Evolutionary conservation across 306 rosid genomes (phyloP), one percentile per base, ranked within the genome.

Genomic region (Prinsepia uniflora): DNA sequence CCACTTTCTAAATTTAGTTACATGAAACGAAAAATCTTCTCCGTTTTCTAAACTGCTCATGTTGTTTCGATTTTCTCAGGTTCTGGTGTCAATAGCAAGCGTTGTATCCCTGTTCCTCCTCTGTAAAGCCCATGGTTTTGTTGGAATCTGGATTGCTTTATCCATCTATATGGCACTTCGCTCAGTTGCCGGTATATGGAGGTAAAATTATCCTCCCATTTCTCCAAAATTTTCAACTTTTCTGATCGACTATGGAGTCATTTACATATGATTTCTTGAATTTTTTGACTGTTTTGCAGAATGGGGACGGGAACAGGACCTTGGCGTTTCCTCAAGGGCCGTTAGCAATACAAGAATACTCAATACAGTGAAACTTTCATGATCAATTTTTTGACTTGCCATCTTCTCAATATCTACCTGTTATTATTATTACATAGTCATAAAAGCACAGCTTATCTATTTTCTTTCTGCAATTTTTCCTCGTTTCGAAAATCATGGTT

Each of bases 291-390:
- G 47, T 52, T 65, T 59, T 82, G 82, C 92, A 94, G 99, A 87
- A 91, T 94, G 96, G 96, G 95, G 62, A 91, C 96, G 4, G 96
- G 87, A 67, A 89, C 99, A 0, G 99, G 99, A 82, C 99, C 99
- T 8, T 94, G 99, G 96, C 84, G 85, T 39, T 86, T 89, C 78
- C 89, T 91, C 0, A 89, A 84, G 74, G 46, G 75, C 9, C 67
- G 63, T 2, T 10, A 71, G 30, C 6, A 3, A 44, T 15, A 14
- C 46, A 15, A 43, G 56, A 56, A 22, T 54, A 36, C 12, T 68
- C n/a, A 10, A 36, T 47, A 0, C 47, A 36, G n/a, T 36, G 36
- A n/a, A 7, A 52, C 20, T 6, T 4, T 39, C 62, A 53, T 68
- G 50, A 39, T 36, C 15, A 7, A 55, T 58, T 24, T 3, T 2